A percentile compares a stretch with the other conserved stretches of the same genome.
Conservation (phyloP, 768 basidiomycete species). For the Tephrocybe sp. region DNA sequence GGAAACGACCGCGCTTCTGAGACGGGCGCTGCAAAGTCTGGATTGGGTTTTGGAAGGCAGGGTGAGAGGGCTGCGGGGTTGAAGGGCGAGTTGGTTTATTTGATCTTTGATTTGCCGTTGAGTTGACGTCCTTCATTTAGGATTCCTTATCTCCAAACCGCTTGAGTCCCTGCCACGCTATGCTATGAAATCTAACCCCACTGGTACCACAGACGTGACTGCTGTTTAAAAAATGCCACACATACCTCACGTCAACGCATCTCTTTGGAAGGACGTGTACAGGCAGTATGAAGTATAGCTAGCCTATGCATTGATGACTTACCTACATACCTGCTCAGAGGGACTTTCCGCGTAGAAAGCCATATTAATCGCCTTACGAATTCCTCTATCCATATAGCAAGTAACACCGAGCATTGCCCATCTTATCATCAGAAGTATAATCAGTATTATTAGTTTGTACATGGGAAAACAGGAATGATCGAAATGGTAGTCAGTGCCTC, state of each 20-base stretch:
- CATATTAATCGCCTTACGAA: too few species aligned
- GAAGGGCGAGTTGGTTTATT: constrained; percentile 39
- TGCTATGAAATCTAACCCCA: constrained; percentile 31
- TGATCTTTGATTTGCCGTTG: neutral
- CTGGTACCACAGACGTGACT: constrained; percentile 8
- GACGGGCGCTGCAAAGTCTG: constrained; percentile 32
- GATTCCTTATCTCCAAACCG: constrained; percentile 59
- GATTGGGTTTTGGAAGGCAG: constrained; percentile 78
- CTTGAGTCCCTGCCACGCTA: constrained; percentile 63
- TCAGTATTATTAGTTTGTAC: too few species aligned
- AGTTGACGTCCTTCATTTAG: constrained; percentile 20
- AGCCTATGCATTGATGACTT: too few species aligned
- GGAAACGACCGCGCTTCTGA: constrained; percentile 14
- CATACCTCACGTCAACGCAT: neutral
- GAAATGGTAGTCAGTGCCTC: too few species aligned
- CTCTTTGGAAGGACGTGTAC: neutral
- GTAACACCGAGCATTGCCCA: too few species aligned
- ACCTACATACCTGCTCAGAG: too few species aligned
- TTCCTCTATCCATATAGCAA: too few species aligned
- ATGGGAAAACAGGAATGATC: too few species aligned
- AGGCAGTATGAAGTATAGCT: neutral
- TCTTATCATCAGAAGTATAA: too few species aligned
- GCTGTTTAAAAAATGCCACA: neutral
- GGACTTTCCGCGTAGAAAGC: too few species aligned
- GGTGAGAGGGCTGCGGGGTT: constrained; percentile 71